Evolutionary conservation across 2,329 filamentous ascomycete genomes (phyloP), one percentile per base, ranked within the genome.

Genomic region (Trichoderma brevicompactum): DNA sequence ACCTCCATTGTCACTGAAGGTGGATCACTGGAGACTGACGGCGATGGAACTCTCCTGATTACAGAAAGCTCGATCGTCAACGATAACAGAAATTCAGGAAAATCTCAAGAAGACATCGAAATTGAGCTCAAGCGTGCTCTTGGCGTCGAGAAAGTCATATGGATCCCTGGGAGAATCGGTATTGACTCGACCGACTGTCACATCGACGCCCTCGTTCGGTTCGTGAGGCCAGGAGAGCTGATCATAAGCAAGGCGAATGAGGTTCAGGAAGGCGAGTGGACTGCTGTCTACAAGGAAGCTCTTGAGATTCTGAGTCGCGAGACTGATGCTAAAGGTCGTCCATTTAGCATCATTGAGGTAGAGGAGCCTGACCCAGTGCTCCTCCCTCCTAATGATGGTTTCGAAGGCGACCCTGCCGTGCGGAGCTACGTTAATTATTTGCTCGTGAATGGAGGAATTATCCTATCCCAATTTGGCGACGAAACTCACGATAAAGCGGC

Each of bases 31-130:
- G 74, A 74, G 19, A 66, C 72, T 5, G 74, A 75, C 32, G 73
- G 74, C 15, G 64, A 72, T 12, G 73, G 74, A 2, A 74, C 74
- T 5, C 65, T 76, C 1, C 28, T 75, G 5, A 63, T 70, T 0
- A 74, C 73, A 0, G 72, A 75, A 40, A 75, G 73, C 53, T 69
- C 71, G 1, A 69, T 76, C 7, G 15, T 75, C 48, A 76, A 74
- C 60, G 50, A 68, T 7, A 75, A 75, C 50, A 68, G 73, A 7
- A 75, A 76, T 44, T 70, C 69, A 0, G 69, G 68, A 0, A 46
- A 65, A 23, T 62, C 48, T 41, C 71, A 68, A 5, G 1, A 60
- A 12, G 64, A 72, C 0, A 50, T 74, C 2, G 74, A 75, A 15
- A 54, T 49, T 3, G 66, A 71, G 38, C 71, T 75, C 5, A 17